Conservation (phyloP, 352 stramenopile genomes). For the Phytophthora constricta region DNA sequence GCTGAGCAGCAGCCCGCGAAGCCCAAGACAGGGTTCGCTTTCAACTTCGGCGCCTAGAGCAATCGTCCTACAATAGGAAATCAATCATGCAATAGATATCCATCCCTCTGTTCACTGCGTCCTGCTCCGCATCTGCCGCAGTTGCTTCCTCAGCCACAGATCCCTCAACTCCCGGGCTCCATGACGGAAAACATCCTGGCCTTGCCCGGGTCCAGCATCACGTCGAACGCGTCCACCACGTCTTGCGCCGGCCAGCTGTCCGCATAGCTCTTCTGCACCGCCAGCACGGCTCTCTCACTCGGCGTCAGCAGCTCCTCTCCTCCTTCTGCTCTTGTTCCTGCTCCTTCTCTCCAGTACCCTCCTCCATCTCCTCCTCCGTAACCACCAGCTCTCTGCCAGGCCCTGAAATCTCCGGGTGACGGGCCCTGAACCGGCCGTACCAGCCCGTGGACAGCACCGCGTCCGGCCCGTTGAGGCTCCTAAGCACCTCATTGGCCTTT, state of each 20-base stretch:
- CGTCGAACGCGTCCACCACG: slow-evolving; percentile 31
- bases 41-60: slow-evolving; percentile 48
- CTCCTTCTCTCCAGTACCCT: neutral
- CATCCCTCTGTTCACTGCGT: neutral
- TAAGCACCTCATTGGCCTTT: slow-evolving; percentile 27
- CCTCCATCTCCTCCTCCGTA: neutral
- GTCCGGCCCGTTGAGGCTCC: neutral
- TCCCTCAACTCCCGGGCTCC: slow-evolving; percentile 21
- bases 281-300: slow-evolving; percentile 21
- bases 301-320: slow-evolving; percentile 5
- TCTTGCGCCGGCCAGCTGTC: slow-evolving; percentile 15
- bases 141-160: slow-evolving; percentile 31
- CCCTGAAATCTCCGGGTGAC: slow-evolving; percentile 26
- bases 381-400: slow-evolving; percentile 13
- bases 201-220: slow-evolving; percentile 32
- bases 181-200: slow-evolving; percentile 29
- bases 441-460: slow-evolving; percentile 23
- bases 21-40: slow-evolving; percentile 39
- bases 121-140: slow-evolving; percentile 8
- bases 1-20: slow-evolving; percentile 19
- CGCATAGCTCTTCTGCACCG: slow-evolving; percentile 27
- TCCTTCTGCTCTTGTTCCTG: slow-evolving; percentile 2
- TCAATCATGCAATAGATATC: slow-evolving; percentile 6
- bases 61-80: too few relatives aligned
- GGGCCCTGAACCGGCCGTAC: slow-evolving; percentile 23